Evolutionary conservation across 495 filamentous ascomycete species (phyloP).

Genomic region (Xanthoparmelia taractica): DNA sequence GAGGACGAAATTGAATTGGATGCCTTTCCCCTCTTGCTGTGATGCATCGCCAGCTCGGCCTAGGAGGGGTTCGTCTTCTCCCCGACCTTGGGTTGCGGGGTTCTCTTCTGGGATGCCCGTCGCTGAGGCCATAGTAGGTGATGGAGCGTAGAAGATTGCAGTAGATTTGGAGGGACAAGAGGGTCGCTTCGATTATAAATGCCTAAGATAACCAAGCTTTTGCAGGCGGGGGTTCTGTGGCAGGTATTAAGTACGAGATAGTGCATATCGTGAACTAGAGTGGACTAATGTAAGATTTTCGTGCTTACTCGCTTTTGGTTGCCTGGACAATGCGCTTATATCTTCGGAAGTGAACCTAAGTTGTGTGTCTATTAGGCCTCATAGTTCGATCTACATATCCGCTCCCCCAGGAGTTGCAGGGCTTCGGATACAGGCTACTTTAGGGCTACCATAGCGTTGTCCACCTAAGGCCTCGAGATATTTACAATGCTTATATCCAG

Average conservation of each 20-base stretch:
- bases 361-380: too few species aligned
- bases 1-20: conserved; percentile 65
- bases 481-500: too few species aligned
- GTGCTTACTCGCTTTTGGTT: too few species aligned
- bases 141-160: not conserved
- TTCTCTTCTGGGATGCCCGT: conserved; percentile 43
- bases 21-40: conserved; percentile 53
- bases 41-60: conserved; percentile 64
- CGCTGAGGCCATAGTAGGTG: conserved; percentile 45
- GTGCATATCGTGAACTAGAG: too few species aligned
- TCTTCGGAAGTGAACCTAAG: too few species aligned
- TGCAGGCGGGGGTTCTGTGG: not conserved
- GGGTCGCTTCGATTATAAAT: not conserved
- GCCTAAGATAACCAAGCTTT: not conserved
- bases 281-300: too few species aligned
- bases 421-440: too few species aligned
- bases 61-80: conserved; percentile 70
- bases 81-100: conserved; percentile 27
- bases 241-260: not conserved
- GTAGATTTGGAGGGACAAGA: not conserved
- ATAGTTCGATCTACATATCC: too few species aligned
- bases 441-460: too few species aligned
- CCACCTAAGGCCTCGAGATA: too few species aligned
- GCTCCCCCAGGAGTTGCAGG: too few species aligned
- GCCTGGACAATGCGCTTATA: too few species aligned